phyloP scores from a whole-genome alignment of 1,284 basidiomycete species.

The Naganishia albida region DNA sequence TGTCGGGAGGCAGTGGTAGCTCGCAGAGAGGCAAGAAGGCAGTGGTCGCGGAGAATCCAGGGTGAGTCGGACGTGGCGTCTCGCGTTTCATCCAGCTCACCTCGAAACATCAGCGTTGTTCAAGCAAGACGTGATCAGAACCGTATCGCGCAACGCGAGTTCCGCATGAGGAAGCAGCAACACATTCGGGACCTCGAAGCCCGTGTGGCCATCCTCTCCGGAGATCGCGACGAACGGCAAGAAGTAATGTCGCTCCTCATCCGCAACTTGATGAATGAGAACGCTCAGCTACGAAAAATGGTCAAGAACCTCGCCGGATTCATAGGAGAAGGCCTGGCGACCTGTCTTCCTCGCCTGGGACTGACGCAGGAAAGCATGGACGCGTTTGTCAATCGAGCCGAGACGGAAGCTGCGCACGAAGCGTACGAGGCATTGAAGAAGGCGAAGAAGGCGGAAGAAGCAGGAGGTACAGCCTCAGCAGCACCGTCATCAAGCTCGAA shows the following conservation, averaged over 20 bases:
- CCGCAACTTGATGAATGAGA: conserved; percentile 85
- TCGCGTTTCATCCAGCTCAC: background rate
- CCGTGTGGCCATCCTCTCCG: conserved; percentile 83
- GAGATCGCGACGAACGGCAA: conserved; percentile 81
- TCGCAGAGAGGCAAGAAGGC: conserved; percentile 19
- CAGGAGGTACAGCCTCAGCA: background rate
- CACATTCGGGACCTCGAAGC: conserved; percentile 91
- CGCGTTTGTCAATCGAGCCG: conserved; percentile 74
- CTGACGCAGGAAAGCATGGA: conserved; percentile 72
- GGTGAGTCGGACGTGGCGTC: background rate
- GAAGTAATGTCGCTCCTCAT: conserved; percentile 77
- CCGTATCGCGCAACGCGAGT: conserved; percentile 88
- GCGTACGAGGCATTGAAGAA: conserved; percentile 65
- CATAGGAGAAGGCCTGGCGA: conserved; percentile 78
- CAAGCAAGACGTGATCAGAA: conserved; percentile 62
- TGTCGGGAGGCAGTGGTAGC: conserved; percentile 2
- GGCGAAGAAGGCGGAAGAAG: conserved; percentile 38
- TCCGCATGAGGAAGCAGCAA: conserved; percentile 77
- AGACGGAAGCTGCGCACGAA: conserved; percentile 88
- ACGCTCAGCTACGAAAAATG: conserved; percentile 74
- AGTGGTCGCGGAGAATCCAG: conserved; percentile 21
- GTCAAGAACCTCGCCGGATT: conserved; percentile 73
- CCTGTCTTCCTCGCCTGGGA: conserved; percentile 69
- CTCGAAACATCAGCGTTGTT: conserved; percentile 3
- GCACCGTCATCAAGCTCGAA: background rate